Evolutionary conservation across 1,284 basidiomycete genomes (phyloP).

Genomic region (Leccinum griseonigrum): DNA sequence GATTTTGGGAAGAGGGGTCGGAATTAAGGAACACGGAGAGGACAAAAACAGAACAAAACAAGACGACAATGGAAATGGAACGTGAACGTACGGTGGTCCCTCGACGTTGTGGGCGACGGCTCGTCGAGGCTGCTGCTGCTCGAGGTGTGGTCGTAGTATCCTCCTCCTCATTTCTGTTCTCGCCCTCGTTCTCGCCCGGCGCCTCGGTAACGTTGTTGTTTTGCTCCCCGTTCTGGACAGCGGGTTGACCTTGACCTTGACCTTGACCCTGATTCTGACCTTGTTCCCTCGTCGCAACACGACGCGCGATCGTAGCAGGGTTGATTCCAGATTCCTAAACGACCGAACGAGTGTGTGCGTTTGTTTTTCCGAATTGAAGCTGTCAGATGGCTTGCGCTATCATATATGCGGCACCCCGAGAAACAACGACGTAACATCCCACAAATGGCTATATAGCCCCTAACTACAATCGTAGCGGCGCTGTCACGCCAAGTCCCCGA

Average conservation of each 20-base stretch:
- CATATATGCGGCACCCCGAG: too few relatives aligned
- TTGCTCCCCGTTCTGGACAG: slow-evolving; percentile 33
- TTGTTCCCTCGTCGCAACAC: slow-evolving; percentile 43
- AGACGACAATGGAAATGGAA: background rate
- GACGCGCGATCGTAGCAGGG: slow-evolving; percentile 61
- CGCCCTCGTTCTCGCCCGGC: slow-evolving; percentile 1
- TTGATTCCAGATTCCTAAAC: slow-evolving; percentile 77
- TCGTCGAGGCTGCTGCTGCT: slow-evolving; percentile 8
- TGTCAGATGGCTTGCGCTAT: too few relatives aligned
- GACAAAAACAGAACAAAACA: too few relatives aligned
- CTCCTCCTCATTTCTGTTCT: slow-evolving; percentile 1
- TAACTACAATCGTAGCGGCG: too few relatives aligned
- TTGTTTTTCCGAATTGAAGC: too few relatives aligned
- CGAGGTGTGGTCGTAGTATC: background rate
- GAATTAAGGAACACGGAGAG: too few relatives aligned
- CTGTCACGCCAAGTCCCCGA: too few relatives aligned
- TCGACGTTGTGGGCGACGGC: slow-evolving; percentile 11
- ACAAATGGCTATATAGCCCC: too few relatives aligned
- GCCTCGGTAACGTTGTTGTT: slow-evolving; percentile 29
- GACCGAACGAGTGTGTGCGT: background rate
- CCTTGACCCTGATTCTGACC: slow-evolving; percentile 10
- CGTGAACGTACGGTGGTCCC: slow-evolving; percentile 7
- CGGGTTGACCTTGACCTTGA: slow-evolving; percentile 30
- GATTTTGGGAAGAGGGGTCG: background rate
- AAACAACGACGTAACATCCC: too few relatives aligned